A percentile compares a stretch with the other conserved stretches of the same genome.
These are phyloP conservation scores for Cyclotella baltica DNA, from an alignment of 108 stramenopile species.

Conservation along the genomic window DNA sequence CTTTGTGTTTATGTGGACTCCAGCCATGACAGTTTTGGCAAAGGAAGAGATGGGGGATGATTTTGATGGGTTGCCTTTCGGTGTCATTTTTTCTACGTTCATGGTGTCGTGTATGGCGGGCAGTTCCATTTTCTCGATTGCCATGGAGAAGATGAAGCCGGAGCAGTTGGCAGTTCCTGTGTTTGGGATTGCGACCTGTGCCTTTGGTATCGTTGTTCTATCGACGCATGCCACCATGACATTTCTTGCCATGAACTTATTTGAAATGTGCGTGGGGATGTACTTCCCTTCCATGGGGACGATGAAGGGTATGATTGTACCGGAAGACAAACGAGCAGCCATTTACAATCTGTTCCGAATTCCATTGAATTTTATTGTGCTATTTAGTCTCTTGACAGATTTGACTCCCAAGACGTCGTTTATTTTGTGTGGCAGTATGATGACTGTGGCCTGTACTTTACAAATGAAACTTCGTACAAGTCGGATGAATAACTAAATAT, in stretches of 20 bases:
- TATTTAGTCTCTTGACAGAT: slow-evolving; percentile 87
- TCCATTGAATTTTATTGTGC: slow-evolving; percentile 95
- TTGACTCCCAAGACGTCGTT: slow-evolving; percentile 73
- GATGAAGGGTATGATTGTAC: slow-evolving; percentile 94
- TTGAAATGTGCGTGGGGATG: slow-evolving; percentile 96
- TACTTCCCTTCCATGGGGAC: slow-evolving; percentile 97
- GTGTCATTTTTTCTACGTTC: slow-evolving; percentile 94
- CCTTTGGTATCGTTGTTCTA: slow-evolving; percentile 71
- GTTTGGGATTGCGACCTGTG: slow-evolving; percentile 68
- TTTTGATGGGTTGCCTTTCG: slow-evolving; percentile 82
- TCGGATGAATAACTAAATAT: slow-evolving; percentile 23
- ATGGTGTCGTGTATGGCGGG: slow-evolving; percentile 97
- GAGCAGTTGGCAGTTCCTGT: slow-evolving; percentile 71
- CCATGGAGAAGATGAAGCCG: slow-evolving; percentile 69
- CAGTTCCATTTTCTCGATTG: slow-evolving; percentile 83
- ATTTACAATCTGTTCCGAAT: slow-evolving; percentile 96
- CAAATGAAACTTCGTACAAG: slow-evolving; percentile 59
- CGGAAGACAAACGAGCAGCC: slow-evolving; percentile 92
- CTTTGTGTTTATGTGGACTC: slow-evolving; percentile 99
- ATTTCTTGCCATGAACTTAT: slow-evolving; percentile 90
- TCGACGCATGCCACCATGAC: slow-evolving; percentile 64
- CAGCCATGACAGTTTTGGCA: slow-evolving; percentile 70
- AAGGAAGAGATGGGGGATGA: slow-evolving; percentile 55
- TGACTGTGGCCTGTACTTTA: slow-evolving; percentile 65
- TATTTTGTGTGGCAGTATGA: slow-evolving; percentile 67